A percentile compares a stretch with the other conserved stretches of the same genome.
These are phyloP conservation scores for Cocos nucifera DNA, from an alignment of 176 grass and related monocot species.

Conservation along the genomic window DNA sequence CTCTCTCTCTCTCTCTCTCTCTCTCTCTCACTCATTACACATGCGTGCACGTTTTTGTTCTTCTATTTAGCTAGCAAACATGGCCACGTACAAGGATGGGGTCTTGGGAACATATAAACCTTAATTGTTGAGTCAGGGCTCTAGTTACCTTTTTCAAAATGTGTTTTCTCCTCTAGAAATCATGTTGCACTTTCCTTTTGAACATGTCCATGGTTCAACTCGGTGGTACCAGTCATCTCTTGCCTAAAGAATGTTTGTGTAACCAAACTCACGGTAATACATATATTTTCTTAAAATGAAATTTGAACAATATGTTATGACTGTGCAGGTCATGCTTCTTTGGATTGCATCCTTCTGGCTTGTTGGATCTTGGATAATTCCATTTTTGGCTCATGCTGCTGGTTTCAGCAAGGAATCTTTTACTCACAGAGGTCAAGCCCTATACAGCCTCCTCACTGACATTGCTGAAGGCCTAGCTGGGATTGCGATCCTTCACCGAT, in stretches of 20 bases:
- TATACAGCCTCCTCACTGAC: slow-evolving; percentile 91
- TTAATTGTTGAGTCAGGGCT: no score
- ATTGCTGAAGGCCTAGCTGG: slow-evolving; percentile 77
- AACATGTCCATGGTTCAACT: no score
- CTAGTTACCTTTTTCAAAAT: no score
- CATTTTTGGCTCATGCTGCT: slow-evolving; percentile 77
- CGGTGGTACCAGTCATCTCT: no score
- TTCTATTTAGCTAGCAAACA: no score
- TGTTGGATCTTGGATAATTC: slow-evolving; percentile 97
- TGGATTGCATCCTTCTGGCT: slow-evolving; percentile 97
- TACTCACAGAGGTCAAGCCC: slow-evolving; percentile 79
- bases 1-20: no score
- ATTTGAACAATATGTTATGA: background rate
- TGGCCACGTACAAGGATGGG: no score
- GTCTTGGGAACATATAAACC: no score
- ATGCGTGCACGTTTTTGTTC: no score
- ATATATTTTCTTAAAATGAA: slow-evolving; percentile 1
- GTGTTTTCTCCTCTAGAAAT: no score
- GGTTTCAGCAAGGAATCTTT: slow-evolving; percentile 90
- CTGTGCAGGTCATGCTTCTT: slow-evolving; percentile 79
- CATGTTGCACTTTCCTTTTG: no score
- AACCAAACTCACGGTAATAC: background rate
- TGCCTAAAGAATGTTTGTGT: background rate
- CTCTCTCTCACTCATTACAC: no score
- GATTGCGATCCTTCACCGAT: slow-evolving; percentile 83